A percentile compares a stretch with the other conserved stretches of the same genome.
Conservation (phyloP, 176 grass and related monocot species). For the Hordeum marinum region DNA sequence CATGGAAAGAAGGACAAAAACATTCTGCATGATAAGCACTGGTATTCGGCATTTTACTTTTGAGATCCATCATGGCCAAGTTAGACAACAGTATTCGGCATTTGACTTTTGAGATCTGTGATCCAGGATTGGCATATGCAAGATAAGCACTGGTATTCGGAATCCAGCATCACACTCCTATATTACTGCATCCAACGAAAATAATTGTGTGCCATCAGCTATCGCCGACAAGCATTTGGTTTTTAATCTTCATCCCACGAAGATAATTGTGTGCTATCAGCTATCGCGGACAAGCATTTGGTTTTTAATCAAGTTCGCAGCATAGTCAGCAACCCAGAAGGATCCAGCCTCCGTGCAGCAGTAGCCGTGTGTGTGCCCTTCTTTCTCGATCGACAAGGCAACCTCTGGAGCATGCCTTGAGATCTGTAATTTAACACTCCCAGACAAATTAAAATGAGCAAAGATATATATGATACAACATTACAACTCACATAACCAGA, state of each 20-base stretch:
- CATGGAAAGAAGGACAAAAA: too few relatives aligned
- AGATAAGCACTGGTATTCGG: too few relatives aligned
- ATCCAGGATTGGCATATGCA: too few relatives aligned
- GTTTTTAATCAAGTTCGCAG: slow-evolving; percentile 46
- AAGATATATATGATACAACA: neutral
- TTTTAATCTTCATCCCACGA: slow-evolving; percentile 26
- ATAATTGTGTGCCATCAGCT: neutral
- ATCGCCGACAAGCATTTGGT: slow-evolving; percentile 11
- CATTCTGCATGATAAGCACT: too few relatives aligned
- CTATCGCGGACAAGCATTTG: slow-evolving; percentile 1
- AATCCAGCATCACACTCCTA: neutral
- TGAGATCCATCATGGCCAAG: too few relatives aligned
- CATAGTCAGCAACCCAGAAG: slow-evolving; percentile 50
- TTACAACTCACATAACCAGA: neutral
- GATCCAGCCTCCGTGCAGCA: slow-evolving; percentile 81
- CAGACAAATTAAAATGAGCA: neutral
- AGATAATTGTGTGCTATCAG: neutral
- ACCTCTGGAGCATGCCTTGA: slow-evolving; percentile 42
- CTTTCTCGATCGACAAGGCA: slow-evolving; percentile 61
- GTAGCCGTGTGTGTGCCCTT: slow-evolving; percentile 69
- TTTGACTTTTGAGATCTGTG: too few relatives aligned
- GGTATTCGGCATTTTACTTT: too few relatives aligned
- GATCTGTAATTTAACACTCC: slow-evolving; percentile 23
- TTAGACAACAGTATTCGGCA: too few relatives aligned
- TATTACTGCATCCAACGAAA: neutral